Evolutionary conservation across 1,284 basidiomycete genomes (phyloP).

Genomic region (Austroboletus rostrupii): DNA sequence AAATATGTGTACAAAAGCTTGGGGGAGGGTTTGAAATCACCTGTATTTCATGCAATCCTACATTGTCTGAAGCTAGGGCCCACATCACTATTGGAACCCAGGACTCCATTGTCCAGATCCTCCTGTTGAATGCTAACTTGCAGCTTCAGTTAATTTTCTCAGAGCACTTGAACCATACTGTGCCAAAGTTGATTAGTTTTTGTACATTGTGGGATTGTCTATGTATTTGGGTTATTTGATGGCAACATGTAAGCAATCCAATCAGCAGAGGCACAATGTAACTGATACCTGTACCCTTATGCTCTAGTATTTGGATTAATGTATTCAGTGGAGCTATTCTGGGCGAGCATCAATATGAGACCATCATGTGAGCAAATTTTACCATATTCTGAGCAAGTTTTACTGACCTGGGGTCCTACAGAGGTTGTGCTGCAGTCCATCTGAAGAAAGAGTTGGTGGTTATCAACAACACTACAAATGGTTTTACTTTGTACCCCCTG

Average conservation of each 20-base stretch:
- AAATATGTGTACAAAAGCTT: constrained; percentile 7
- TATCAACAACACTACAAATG: too few relatives aligned
- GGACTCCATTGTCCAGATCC: constrained; percentile 7
- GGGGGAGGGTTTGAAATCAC: too few relatives aligned
- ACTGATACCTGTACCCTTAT: too few relatives aligned
- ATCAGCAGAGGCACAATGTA: constrained; percentile 5
- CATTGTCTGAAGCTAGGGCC: not conserved
- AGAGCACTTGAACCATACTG: not conserved
- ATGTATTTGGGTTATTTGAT: too few relatives aligned
- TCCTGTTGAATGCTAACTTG: constrained; percentile 7
- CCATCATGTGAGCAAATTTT: constrained; percentile 4
- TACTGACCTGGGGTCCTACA: not conserved
- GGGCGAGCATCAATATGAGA: constrained; percentile 3
- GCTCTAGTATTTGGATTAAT: constrained; percentile 10
- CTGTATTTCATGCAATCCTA: too few relatives aligned
- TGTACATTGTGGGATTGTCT: not conserved
- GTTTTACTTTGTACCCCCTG: constrained; percentile 7
- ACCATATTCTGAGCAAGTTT: too few relatives aligned
- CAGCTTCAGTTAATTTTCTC: constrained; percentile 11
- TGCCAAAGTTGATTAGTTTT: constrained; percentile 12
- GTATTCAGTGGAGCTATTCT: not conserved
- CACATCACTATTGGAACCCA: constrained; percentile 2
- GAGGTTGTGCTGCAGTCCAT: constrained; percentile 8
- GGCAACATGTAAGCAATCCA: too few relatives aligned
- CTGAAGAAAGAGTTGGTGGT: too few relatives aligned